Percentiles rank a stretch among this genome's conserved stretches.
Evolutionary conservation across 768 basidiomycete genomes (phyloP).

Genomic region (Cystobasidium tubakii): DNA sequence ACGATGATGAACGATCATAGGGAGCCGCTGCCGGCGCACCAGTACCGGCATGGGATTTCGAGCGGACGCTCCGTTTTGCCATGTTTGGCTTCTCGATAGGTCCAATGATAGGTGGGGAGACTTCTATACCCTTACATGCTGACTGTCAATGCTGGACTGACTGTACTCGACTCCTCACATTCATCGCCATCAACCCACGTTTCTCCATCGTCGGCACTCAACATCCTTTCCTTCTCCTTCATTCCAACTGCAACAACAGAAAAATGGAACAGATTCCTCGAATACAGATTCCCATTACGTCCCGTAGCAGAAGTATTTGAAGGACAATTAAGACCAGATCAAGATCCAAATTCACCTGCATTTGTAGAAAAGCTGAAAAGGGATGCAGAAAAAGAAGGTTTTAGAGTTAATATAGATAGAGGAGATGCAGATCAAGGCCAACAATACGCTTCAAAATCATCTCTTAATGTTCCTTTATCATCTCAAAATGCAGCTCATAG

Average conservation of each 20-base stretch:
- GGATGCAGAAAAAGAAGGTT: slow-evolving; percentile 38
- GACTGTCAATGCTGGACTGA: not conserved
- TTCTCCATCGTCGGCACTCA: too few relatives aligned
- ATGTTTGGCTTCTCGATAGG: slow-evolving; percentile 34
- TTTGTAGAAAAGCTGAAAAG: slow-evolving; percentile 53
- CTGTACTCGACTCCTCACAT: too few relatives aligned
- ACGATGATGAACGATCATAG: too few relatives aligned
- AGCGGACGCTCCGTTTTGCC: slow-evolving; percentile 26
- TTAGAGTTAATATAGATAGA: slow-evolving; percentile 23
- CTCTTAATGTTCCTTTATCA: not conserved
- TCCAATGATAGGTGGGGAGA: slow-evolving; percentile 13
- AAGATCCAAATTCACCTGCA: slow-evolving; percentile 85
- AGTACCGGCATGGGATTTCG: slow-evolving; percentile 19
- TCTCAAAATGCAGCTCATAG: not conserved
- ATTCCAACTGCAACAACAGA: slow-evolving; percentile 5
- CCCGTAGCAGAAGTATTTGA: slow-evolving; percentile 19
- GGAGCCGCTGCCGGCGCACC: slow-evolving; percentile 6
- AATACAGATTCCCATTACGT: slow-evolving; percentile 29
- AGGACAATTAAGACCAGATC: slow-evolving; percentile 72
- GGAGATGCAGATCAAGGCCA: slow-evolving; percentile 25
- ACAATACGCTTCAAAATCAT: slow-evolving; percentile 8
- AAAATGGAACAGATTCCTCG: slow-evolving; percentile 35
- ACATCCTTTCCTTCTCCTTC: too few relatives aligned
- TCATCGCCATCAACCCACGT: too few relatives aligned
- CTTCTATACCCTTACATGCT: not conserved